Evolutionary conservation across 306 rosid species (phyloP), one percentile per base, ranked within the genome.

Genomic region (Heteromeles arbutifolia): DNA sequence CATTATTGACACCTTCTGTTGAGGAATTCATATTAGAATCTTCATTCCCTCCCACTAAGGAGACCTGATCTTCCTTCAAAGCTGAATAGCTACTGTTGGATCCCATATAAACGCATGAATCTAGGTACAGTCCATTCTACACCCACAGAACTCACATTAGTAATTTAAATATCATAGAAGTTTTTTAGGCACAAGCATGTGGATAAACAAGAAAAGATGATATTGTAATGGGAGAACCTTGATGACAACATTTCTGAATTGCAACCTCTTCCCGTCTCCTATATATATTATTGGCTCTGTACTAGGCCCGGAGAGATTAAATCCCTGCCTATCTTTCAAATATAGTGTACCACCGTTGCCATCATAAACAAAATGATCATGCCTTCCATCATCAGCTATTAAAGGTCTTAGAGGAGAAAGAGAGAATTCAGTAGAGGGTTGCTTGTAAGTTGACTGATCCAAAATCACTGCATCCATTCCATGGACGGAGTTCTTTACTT

Each of bases 61-160:
- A 83, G 76, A 92, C 97, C 39, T 79, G 77, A 73, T 95, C 99
- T 70, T 84, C 92, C 77, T 77, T 69, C 28, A 67, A 80, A 69
- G 83, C 97, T 66, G 96, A 92, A 87, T 95, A 95, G 74, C 97
- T 87, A 82, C 99, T 92, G 80, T 88, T 87, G 80, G 91, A 85
- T 84, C 96, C 97, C 80, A 95, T 90, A 74, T 78, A 90, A 77
- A 95, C 70, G 87, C 97, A 95, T 77, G 99, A 92, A 88, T 95
- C 99, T 86, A 95, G 78, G 75, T 81, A 77, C 17, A 70, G 79
- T 44, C 99, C 99, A 48, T 85, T 88, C 99, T 95, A 78, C 82
- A 83, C 64, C 53, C 72, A 67, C 22, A 77, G 48, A 80, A 26
- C 4, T 18, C 45, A 21, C 29, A 43, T 73, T 59, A 31, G 7